Base-by-base conservation (phyloP, 345 rosid species). In the Euphorbia lathyris region DNA sequence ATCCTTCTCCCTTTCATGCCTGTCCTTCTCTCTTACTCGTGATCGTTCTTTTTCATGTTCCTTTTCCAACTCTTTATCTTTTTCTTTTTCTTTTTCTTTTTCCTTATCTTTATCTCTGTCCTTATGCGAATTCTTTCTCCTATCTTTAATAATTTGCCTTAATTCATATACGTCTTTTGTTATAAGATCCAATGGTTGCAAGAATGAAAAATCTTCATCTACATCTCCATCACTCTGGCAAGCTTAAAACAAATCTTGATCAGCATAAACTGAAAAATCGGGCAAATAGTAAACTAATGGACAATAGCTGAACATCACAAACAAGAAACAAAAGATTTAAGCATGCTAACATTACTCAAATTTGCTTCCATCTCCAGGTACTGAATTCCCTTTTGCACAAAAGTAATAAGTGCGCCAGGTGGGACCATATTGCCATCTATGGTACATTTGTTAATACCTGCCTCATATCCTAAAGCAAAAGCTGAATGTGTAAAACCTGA, bases 351-450 rank as follows among this genome's bases (percentile, higher is more conserved):
- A 81, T 86, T 85, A 82, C 76, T 86, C 86, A 90, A 71, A 76
- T 95, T 92, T 53, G 98, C 98, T 77, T 95, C 99, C 99, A 92
- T 90, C 90, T 92, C 99, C 91, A 95, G 68, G 76, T 88, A 95
- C 67, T 95, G 99, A 50, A 92, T 93, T 63, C 99, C 99, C 76
- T 88, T 95, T 42, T 90, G 99, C 66, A 95, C 92, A 71, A 88
- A 86, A 11, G 86, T 86, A 80, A 95, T 84, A 73, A 95, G 96
- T 77, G 98, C 96, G 74, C 91, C 92, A 67, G 97, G 97, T 12
- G 99, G 98, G 77, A 92, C 87, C 97, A 88, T 78, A 81, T 89
- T 90, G 59, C 99, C 99, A 68, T 92, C 97, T 74, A 95, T 88
- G 25, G 85, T 86, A 60, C 91, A 82, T 77, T 95, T 95, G 73